phyloP scores from a whole-genome alignment of 257 asterid genomes.

The Vinca minor region DNA sequence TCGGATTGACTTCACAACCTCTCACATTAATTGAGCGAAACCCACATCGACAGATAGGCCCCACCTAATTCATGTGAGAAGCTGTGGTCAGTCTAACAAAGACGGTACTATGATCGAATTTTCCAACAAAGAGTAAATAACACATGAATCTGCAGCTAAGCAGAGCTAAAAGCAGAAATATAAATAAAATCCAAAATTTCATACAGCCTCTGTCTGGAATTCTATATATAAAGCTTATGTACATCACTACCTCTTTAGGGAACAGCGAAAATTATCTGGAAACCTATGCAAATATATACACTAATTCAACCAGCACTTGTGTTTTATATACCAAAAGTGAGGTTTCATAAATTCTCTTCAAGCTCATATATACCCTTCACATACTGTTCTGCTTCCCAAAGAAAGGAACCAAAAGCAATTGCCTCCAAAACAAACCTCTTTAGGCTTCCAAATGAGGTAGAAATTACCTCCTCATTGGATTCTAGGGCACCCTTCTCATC shows the following conservation, averaged over 20 bases:
- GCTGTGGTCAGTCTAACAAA: no score
- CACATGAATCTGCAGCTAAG: background rate
- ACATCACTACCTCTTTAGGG: background rate
- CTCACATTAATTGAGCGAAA: no score
- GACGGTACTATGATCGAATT: no score
- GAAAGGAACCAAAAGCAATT: constrained; percentile 74
- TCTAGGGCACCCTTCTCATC: constrained; percentile 33
- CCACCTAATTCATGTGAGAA: no score
- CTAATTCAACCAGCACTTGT: background rate
- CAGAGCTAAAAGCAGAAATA: background rate
- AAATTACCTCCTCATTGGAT: constrained; percentile 35
- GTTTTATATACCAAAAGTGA: background rate
- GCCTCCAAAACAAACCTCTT: constrained; percentile 82
- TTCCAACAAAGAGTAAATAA: no score
- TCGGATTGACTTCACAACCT: no score
- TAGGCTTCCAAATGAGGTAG: constrained; percentile 61
- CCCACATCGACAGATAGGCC: no score
- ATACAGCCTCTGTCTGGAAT: background rate
- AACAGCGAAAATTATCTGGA: background rate
- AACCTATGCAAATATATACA: background rate
- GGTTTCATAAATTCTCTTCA: constrained; percentile 37
- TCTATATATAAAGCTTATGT: background rate
- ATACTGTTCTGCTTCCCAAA: constrained; percentile 62
- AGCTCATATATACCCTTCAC: constrained; percentile 47
- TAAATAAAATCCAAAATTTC: background rate